Conservation (phyloP, 2,329 filamentous ascomycete species). For the Plenodomus biglobosus region DNA sequence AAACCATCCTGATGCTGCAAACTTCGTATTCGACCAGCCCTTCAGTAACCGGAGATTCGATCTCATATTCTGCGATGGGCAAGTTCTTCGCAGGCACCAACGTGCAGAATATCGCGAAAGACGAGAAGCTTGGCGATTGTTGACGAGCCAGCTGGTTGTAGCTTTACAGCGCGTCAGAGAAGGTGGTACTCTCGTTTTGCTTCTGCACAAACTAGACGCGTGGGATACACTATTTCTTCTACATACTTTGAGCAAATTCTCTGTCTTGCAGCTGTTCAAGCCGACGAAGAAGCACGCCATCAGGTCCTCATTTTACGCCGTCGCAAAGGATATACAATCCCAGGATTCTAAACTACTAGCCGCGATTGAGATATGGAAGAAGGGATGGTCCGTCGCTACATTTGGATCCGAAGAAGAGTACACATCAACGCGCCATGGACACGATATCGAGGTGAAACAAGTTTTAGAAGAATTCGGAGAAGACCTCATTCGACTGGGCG, state of each 20-base stretch:
- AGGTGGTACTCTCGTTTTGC: slow-evolving; percentile 54
- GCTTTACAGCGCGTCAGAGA: slow-evolving; percentile 49
- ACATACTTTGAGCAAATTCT: slow-evolving; percentile 47
- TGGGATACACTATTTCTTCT: slow-evolving; percentile 46
- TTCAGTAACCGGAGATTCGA: background rate
- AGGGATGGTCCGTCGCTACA: slow-evolving; percentile 13
- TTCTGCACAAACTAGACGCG: slow-evolving; percentile 53
- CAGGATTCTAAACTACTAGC: slow-evolving; percentile 32
- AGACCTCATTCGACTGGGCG: slow-evolving; percentile 7
- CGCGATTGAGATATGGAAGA: slow-evolving; percentile 36
- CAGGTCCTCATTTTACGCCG: slow-evolving; percentile 57
- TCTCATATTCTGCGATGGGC: slow-evolving; percentile 40
- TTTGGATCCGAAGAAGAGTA: slow-evolving; percentile 14
- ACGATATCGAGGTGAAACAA: background rate
- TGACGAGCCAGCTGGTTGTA: slow-evolving; percentile 47
- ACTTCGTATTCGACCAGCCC: slow-evolving; percentile 6
- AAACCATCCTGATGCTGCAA: slow-evolving; percentile 20
- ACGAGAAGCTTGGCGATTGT: slow-evolving; percentile 35
- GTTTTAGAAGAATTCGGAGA: slow-evolving; percentile 11
- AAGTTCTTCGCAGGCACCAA: slow-evolving; percentile 46
- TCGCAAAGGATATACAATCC: slow-evolving; percentile 49
- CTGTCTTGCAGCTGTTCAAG: slow-evolving; percentile 51
- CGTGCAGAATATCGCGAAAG: slow-evolving; percentile 10
- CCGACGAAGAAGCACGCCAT: slow-evolving; percentile 45
- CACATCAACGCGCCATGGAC: background rate